Percentiles rank a stretch among this genome's conserved stretches.
Evolutionary conservation across 768 basidiomycete genomes (phyloP).

Genomic region (Guyanaporus albipodus): DNA sequence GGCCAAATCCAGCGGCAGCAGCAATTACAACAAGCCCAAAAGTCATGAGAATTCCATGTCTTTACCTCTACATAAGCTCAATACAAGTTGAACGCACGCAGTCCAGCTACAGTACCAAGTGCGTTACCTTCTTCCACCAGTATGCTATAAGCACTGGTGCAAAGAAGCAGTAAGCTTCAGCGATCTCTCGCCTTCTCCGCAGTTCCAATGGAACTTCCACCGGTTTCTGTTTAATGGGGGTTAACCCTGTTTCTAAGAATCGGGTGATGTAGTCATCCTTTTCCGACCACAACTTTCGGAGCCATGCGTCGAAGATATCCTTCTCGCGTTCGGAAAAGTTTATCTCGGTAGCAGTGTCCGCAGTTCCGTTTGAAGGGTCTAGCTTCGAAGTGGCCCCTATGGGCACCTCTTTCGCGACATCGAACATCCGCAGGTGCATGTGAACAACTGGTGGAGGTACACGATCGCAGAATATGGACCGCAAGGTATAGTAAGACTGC

Average conservation of each 20-base stretch:
- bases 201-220: constrained; percentile 61
- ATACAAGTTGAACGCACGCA: constrained; percentile 4
- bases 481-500: constrained; percentile 84
- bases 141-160: constrained; percentile 51
- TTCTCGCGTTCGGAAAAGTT: constrained; percentile 59
- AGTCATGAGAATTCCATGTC: constrained; percentile 2
- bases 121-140: constrained; percentile 41
- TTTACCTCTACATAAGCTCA: constrained; percentile 5
- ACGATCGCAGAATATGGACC: constrained; percentile 80
- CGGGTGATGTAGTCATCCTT: constrained; percentile 78
- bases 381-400: constrained; percentile 54
- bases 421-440: constrained; percentile 79
- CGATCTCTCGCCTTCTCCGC: constrained; percentile 48
- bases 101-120: constrained; percentile 17
- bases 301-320: constrained; percentile 74
- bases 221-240: constrained; percentile 31
- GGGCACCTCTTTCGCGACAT: constrained; percentile 63
- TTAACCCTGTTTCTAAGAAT: constrained; percentile 54
- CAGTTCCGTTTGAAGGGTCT: constrained; percentile 27
- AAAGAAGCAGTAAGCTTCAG: constrained; percentile 71
- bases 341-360: constrained; percentile 35
- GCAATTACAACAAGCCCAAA: constrained; percentile 41
- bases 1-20: constrained; percentile 53
- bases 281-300: constrained; percentile 73
- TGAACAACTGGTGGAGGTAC: constrained; percentile 82